Evolutionary conservation across 176 grass and related monocot species (phyloP), one percentile per base, ranked within the genome.

Genomic region (Cocos nucifera): DNA sequence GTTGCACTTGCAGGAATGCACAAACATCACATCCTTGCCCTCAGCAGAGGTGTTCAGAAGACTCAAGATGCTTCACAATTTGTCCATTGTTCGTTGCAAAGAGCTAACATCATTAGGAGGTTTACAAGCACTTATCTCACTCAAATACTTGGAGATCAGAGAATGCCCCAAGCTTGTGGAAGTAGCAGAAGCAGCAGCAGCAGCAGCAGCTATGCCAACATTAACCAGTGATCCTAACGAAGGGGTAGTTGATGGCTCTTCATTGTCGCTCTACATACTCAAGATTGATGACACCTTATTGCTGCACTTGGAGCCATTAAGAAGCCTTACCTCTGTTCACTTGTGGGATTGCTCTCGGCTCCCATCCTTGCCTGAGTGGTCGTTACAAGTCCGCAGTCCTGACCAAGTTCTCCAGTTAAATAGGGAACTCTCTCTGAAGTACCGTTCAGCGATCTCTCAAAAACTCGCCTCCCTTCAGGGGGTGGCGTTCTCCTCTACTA

Each of bases 281-380:
- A 20, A 69, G 49, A 65, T 88, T 51, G 60, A 79, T 18, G 8
- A 63, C 39, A 21, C 65, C 2, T 75, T 44, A 1, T n/a, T 75
- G 48, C 69, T 23, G 56, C 59, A 69, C 6, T 57, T 50, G 27
- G 71, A 69, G 26, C 71, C 78, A 64, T 64, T 80, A 44, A 15
- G 48, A 58, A 75, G 71, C 71, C 57, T 80, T 28, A 67, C 10
- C 10, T 58, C 27, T 35, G 49, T 48, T 9, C 21, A 27, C 9
- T 14, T 35, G 7, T 2, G 6, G 8, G 32, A 35, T 35, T 10
- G 32, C 32, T 35, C 8, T 0, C 6, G 32, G 0, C 32, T 10
- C 32, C 1, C 32, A 35, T 35, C 63, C 32, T 35, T 35, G 18
- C 15, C 71, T 25, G 60, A 54, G 9, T 73, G 71, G 59, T 54